Evolutionary conservation across 2,329 filamentous ascomycete genomes (phyloP), one percentile per base, ranked within the genome.

Genomic region (Dactylellina haptotyla): DNA sequence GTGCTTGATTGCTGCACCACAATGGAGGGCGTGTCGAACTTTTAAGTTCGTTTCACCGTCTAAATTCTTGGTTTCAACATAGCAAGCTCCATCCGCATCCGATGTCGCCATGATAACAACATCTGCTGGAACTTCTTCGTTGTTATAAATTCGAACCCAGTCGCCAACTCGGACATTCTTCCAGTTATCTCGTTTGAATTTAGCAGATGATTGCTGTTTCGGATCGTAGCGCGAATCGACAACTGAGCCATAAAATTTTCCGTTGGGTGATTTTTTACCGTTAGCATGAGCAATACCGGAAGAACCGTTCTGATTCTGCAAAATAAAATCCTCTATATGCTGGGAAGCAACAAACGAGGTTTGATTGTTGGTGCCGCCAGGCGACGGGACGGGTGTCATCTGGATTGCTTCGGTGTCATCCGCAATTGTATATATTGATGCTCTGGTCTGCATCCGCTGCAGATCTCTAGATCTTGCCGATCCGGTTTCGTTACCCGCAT

Each of bases 1-100:
- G 80, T 98, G 93, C 79, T 89, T 92, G 72, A 99, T 85, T 50
- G 87, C 84, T 59, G 90, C 89, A 10, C 93, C 91, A 79, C 92
- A 95, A 75, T 94, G 91, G 43, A 99, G 85, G 18, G 95, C 92
- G 79, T 94, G 91, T 70, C 95, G 90, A 75, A 97, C 93, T 82
- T 99, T 99, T 75, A 99, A 83, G 78, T 99, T 99, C 1, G 95
- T 99, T 82, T 99, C 95, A 56, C 95, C 95, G 79, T 99, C 95
- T 83, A 99, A 81, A 80, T 97, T 98, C 84, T 98, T 99, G 1
- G 95, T 99, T 82, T 99, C 95, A 20, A 99, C 90, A 78, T 97
- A 99, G 81, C 95, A 99, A 37, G 92, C 92, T 56, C 95, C 95
- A 78, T 99, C 95, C 0, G 90, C 86, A 78, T 98, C 95, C 1